Conservation (phyloP, 345 rosid species). For the Lenwebbia sp. region DNA sequence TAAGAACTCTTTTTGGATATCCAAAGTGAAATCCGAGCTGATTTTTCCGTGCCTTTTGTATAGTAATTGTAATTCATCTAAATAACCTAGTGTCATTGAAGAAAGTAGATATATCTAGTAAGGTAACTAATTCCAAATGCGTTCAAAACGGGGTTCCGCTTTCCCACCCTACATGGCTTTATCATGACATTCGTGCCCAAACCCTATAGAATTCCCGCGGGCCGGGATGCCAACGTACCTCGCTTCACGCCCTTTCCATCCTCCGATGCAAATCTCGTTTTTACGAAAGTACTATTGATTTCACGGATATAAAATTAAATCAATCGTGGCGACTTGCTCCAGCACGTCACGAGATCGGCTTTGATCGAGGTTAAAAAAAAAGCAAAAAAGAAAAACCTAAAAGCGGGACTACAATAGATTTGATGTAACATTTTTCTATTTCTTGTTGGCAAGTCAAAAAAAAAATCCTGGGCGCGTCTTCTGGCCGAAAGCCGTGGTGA, state of each 20-base stretch:
- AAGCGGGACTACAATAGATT: neutral
- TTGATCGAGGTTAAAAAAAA: neutral
- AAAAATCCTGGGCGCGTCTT: neutral
- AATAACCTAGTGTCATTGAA: neutral
- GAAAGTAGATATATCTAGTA: neutral
- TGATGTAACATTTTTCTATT: neutral
- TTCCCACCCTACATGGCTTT: neutral
- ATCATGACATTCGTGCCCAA: neutral
- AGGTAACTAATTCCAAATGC: neutral
- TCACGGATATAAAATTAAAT: neutral
- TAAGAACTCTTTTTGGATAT: too few species aligned
- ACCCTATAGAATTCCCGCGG: neutral
- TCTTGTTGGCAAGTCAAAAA: neutral
- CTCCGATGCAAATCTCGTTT: neutral
- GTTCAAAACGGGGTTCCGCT: neutral
- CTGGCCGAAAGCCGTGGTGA: neutral
- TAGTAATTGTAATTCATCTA: too few species aligned
- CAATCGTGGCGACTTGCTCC: neutral
- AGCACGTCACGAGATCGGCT: neutral
- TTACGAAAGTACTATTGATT: neutral
- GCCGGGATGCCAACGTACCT: neutral
- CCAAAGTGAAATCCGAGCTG: too few species aligned
- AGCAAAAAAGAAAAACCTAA: neutral
- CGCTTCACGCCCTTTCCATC: neutral
- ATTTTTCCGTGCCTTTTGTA: neutral